Evolutionary conservation across 129 eudicot genomes (phyloP).

Genomic region (Flaveria ramosissima): DNA sequence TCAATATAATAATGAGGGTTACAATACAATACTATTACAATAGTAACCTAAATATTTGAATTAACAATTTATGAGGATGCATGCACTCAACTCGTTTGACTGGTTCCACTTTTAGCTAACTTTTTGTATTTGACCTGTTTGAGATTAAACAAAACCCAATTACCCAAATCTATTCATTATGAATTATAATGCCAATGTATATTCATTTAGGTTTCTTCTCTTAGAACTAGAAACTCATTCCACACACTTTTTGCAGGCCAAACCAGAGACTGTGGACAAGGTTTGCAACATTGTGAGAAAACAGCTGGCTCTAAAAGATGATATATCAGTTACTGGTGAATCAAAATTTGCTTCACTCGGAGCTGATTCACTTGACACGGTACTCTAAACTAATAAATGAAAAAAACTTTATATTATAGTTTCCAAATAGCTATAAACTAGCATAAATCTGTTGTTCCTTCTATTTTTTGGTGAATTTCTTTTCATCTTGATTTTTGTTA

Average conservation of each 20-base stretch:
- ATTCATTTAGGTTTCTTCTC: constrained; percentile 8
- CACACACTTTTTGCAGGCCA: constrained; percentile 60
- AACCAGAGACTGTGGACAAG: constrained; percentile 76
- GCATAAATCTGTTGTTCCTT: neutral
- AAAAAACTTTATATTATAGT: neutral
- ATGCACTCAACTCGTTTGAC: neutral
- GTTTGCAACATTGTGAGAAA: constrained; percentile 76
- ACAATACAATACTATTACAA: neutral
- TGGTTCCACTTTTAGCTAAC: neutral
- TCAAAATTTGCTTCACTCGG: constrained; percentile 75
- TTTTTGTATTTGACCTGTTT: neutral
- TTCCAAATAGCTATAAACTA: neutral
- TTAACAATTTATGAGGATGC: neutral
- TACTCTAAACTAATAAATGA: constrained; percentile 21
- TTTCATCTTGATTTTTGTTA: neutral
- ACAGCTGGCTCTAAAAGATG: constrained; percentile 74
- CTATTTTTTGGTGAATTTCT: neutral
- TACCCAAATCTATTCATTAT: neutral
- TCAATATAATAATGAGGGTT: neutral
- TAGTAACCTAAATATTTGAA: neutral
- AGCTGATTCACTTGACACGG: constrained; percentile 98
- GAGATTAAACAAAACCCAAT: neutral
- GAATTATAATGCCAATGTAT: neutral
- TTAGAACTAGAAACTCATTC: neutral
- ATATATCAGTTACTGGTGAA: constrained; percentile 58